These are phyloP conservation scores for Fragilaria radians DNA, from an alignment of 108 stramenopile genomes.

Conservation along the genomic window DNA sequence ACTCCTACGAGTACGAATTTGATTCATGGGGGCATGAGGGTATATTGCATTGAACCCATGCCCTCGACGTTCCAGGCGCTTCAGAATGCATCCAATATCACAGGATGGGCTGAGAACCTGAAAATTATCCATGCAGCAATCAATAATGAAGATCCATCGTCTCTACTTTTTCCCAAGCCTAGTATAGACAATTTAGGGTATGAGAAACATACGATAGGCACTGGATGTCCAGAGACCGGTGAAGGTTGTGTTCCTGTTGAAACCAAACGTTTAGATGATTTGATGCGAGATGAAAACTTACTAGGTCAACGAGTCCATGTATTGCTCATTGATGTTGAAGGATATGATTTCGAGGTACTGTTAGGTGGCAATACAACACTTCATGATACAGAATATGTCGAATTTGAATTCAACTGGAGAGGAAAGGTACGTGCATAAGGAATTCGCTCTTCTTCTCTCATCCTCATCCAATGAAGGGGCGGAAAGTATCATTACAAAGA, in stretches of 20 bases:
- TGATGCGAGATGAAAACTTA: neutral
- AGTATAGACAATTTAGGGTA: neutral
- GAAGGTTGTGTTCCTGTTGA: neutral
- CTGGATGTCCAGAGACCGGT: neutral
- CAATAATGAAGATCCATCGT: neutral
- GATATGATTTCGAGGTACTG: slow-evolving; percentile 33
- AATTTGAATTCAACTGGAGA: slow-evolving; percentile 46
- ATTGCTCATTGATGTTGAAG: slow-evolving; percentile 39
- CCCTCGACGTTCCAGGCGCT: slow-evolving; percentile 22
- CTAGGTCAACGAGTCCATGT: slow-evolving; percentile 1
- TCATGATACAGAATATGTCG: slow-evolving; percentile 19
- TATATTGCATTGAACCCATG: slow-evolving; percentile 61
- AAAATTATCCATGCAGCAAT: neutral
- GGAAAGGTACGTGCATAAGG: slow-evolving; percentile 5
- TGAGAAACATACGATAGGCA: neutral
- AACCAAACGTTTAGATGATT: neutral
- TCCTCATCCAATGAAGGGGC: neutral
- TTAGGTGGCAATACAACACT: slow-evolving; percentile 14
- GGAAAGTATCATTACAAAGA: no score
- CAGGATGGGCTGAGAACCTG: neutral
- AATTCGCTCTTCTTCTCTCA: neutral
- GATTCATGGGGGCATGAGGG: no score
- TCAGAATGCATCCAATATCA: neutral
- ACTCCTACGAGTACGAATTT: neutral
- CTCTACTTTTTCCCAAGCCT: neutral